A percentile compares a stretch with the other conserved stretches of the same genome.
phyloP scores from a whole-genome alignment of 768 basidiomycete genomes.

The Lyophyllum shimeji region DNA sequence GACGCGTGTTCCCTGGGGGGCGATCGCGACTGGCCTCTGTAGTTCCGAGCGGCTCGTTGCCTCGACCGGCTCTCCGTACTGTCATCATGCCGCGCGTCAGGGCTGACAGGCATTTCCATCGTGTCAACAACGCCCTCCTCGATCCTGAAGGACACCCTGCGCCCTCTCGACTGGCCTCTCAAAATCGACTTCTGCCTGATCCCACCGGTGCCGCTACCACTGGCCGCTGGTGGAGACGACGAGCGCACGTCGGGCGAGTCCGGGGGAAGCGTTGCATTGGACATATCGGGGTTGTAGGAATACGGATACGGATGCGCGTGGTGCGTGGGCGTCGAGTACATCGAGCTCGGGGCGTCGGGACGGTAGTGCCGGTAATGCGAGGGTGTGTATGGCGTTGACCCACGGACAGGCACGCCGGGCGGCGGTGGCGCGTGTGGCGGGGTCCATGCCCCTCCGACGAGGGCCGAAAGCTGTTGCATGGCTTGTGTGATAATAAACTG shows the following conservation, averaged over 20 bases:
- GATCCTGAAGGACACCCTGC: constrained; percentile 57
- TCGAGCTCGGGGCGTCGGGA: constrained; percentile 13
- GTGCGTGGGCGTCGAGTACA: constrained; percentile 37
- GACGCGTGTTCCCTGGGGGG: neutral
- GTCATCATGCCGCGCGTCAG: neutral
- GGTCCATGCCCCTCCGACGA: constrained; percentile 22
- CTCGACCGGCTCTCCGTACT: neutral
- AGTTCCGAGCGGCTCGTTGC: neutral
- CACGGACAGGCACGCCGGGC: constrained; percentile 5
- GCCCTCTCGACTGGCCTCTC: constrained; percentile 50
- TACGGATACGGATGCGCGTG: constrained; percentile 38
- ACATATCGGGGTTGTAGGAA: constrained; percentile 43
- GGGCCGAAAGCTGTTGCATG: constrained; percentile 42
- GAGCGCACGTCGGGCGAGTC: constrained; percentile 45
- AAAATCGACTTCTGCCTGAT: constrained; percentile 37
- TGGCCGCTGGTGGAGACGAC: constrained; percentile 34
- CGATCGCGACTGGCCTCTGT: neutral
- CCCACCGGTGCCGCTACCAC: constrained; percentile 16
- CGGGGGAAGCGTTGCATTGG: constrained; percentile 49
- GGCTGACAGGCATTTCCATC: constrained; percentile 3
- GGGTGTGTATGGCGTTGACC: constrained; percentile 27
- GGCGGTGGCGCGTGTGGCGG: constrained; percentile 19
- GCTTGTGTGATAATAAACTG: constrained; percentile 43
- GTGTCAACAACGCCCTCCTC: constrained; percentile 22
- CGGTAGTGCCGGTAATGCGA: constrained; percentile 27